Percentiles rank a stretch among this genome's conserved stretches.
phyloP scores from a whole-genome alignment of 306 rosid species.

The Sindora glabra region DNA sequence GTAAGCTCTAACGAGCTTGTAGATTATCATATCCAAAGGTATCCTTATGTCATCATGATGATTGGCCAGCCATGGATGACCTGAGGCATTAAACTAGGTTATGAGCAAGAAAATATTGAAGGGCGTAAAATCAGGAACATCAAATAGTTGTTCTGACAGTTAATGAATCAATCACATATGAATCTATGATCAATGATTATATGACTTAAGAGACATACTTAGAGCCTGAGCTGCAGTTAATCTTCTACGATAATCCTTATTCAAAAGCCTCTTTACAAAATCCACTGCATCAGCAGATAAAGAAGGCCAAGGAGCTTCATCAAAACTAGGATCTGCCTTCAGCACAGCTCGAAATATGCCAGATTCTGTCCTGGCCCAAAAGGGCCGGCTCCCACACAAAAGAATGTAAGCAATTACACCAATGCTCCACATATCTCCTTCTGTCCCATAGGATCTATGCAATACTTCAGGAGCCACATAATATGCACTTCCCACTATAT shows the following conservation, averaged over 20 bases:
- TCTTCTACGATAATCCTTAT: constrained; percentile 67
- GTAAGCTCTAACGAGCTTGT: constrained; percentile 58
- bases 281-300: constrained; percentile 65
- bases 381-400: constrained; percentile 80
- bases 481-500: constrained; percentile 84
- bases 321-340: constrained; percentile 79
- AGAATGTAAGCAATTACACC: constrained; percentile 87
- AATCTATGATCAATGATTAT: neutral
- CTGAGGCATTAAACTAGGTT: constrained; percentile 24
- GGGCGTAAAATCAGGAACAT: too few relatives aligned
- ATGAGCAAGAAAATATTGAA: too few relatives aligned
- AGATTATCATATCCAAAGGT: constrained; percentile 64
- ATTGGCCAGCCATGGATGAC: constrained; percentile 75
- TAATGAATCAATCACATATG: too few relatives aligned
- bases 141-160: too few relatives aligned
- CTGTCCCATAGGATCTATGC: constrained; percentile 79
- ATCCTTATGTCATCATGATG: constrained; percentile 41
- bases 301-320: constrained; percentile 86
- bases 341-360: constrained; percentile 81
- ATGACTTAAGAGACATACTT: constrained; percentile 20
- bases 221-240: constrained; percentile 86
- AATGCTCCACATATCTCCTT: constrained; percentile 90
- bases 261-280: constrained; percentile 65
- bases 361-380: constrained; percentile 81
- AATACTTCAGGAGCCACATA: constrained; percentile 90